These are phyloP conservation scores for Niebla homalea DNA, from an alignment of 495 filamentous ascomycete genomes.

Conservation along the genomic window DNA sequence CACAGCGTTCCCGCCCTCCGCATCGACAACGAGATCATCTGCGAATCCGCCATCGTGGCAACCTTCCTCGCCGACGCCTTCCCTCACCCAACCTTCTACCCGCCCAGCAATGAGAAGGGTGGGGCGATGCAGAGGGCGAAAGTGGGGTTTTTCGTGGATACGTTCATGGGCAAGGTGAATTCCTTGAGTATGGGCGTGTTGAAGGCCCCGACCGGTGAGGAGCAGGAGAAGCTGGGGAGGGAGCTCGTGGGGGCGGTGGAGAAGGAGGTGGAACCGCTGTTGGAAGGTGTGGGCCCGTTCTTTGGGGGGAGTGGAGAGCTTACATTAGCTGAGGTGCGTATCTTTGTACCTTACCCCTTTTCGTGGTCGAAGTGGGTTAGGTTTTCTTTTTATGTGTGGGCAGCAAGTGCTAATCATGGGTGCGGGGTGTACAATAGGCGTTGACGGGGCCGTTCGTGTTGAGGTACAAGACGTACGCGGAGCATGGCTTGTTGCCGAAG, in stretches of 20 bases:
- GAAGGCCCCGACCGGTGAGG: conserved; percentile 24
- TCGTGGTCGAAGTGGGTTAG: too few relatives aligned
- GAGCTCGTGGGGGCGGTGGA: conserved; percentile 37
- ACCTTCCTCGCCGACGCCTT: conserved; percentile 56
- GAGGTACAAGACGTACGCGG: background rate
- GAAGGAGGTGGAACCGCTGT: conserved; percentile 64
- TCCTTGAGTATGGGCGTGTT: conserved; percentile 31
- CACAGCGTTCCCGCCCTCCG: conserved; percentile 50
- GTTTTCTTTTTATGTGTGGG: too few relatives aligned
- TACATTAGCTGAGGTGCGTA: conserved; percentile 62
- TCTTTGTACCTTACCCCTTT: too few relatives aligned
- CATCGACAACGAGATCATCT: conserved; percentile 47
- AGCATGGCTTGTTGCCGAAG: conserved; percentile 6
- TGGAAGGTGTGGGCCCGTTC: conserved; percentile 56
- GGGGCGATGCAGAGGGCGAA: conserved; percentile 48
- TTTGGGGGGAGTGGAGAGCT: conserved; percentile 68
- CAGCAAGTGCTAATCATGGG: too few relatives aligned
- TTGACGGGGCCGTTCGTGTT: conserved; percentile 12
- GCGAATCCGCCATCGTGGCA: conserved; percentile 59
- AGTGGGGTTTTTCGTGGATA: conserved; percentile 64
- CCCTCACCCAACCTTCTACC: conserved; percentile 33
- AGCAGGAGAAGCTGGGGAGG: conserved; percentile 23
- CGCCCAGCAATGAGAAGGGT: conserved; percentile 20
- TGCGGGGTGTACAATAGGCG: background rate
- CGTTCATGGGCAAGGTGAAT: conserved; percentile 52